These are phyloP conservation scores for Bondarzewia mesenterica DNA, from an alignment of 1,284 basidiomycete genomes.

Conservation along the genomic window DNA sequence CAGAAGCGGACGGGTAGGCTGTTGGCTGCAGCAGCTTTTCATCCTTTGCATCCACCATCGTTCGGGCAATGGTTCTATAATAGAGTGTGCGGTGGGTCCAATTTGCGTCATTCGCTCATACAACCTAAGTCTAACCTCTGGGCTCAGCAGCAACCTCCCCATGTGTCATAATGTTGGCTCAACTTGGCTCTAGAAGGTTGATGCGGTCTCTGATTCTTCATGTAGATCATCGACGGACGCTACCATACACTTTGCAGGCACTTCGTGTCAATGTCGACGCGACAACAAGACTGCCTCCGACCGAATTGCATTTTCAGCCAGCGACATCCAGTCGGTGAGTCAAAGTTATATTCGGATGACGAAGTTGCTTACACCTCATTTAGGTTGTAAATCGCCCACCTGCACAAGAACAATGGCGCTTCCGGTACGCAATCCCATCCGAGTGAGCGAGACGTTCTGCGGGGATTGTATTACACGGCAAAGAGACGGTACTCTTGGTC, in stretches of 20 bases:
- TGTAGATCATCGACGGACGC: conserved; percentile 69
- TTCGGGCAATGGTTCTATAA: neutral
- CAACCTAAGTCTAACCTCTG: neutral
- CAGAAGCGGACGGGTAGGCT: neutral
- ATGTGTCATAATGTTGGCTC: conserved; percentile 75
- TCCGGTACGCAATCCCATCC: conserved; percentile 26
- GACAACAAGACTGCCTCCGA: conserved; percentile 56
- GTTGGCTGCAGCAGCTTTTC: neutral
- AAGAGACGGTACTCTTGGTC: neutral
- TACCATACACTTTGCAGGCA: conserved; percentile 68
- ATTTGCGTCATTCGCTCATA: neutral
- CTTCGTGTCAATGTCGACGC: conserved; percentile 67
- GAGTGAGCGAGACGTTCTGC: conserved; percentile 1
- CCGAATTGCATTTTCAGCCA: conserved; percentile 64
- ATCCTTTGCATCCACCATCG: neutral
- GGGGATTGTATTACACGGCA: conserved; percentile 3
- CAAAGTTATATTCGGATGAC: neutral
- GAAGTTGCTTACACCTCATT: neutral
- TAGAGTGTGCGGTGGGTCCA: neutral
- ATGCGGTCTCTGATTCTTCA: conserved; percentile 11
- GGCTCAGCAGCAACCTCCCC: neutral
- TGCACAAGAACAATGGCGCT: conserved; percentile 64
- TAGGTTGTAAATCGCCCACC: conserved; percentile 51
- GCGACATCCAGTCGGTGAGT: conserved; percentile 50
- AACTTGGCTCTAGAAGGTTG: conserved; percentile 1